phyloP scores from a whole-genome alignment of 768 basidiomycete genomes.

The Termitomyces sp. region DNA sequence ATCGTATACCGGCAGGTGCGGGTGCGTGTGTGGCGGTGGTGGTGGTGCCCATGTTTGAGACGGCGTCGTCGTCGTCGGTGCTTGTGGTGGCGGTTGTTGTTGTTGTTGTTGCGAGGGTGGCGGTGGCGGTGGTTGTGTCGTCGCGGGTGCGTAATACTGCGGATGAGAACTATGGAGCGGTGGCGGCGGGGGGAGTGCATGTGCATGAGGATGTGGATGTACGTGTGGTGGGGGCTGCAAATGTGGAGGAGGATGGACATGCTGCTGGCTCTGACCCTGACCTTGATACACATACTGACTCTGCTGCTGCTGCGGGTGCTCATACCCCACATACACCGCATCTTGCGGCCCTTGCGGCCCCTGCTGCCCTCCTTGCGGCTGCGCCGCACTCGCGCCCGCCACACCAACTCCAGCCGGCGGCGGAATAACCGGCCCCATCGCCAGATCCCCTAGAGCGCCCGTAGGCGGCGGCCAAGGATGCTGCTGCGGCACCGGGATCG shows the following conservation, averaged over 20 bases:
- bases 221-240: background rate
- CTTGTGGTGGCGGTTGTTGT: too few species aligned
- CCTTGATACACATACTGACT: background rate
- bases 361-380: too few species aligned
- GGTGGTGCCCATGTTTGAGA: slow-evolving; percentile 14
- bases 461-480: slow-evolving; percentile 31
- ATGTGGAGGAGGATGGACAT: background rate
- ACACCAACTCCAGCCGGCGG: slow-evolving; percentile 10
- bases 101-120: background rate
- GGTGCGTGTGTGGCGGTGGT: slow-evolving; percentile 2
- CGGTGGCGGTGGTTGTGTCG: background rate
- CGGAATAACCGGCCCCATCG: slow-evolving; percentile 29
- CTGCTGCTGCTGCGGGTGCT: background rate
- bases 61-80: too few species aligned
- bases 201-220: background rate
- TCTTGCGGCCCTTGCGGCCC: too few species aligned
- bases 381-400: too few species aligned
- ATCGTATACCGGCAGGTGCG: slow-evolving; percentile 15
- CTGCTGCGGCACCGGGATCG: slow-evolving; percentile 26
- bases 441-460: slow-evolving; percentile 23
- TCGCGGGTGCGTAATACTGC: background rate
- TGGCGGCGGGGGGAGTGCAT: background rate
- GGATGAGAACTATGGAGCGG: background rate
- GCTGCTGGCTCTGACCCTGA: too few species aligned
- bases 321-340: background rate